A percentile compares a stretch with the other conserved stretches of the same genome.
Conservation (phyloP, 768 basidiomycete genomes). For the Cubamyces sp. region DNA sequence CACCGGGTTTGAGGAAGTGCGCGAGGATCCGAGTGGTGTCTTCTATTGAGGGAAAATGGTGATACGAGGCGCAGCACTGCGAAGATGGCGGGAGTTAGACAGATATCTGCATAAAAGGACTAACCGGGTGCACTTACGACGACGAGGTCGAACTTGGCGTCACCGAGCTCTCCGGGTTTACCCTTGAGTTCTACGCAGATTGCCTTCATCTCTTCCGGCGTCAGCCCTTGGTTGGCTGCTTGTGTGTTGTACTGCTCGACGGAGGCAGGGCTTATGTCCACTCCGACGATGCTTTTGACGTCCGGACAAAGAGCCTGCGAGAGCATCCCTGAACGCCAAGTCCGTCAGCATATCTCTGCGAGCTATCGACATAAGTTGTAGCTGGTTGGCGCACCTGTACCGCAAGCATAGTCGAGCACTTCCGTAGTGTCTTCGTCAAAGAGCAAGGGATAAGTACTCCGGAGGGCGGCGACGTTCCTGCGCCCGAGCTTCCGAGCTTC, state of each 20-base stretch:
- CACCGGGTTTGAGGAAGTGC: conserved; percentile 63
- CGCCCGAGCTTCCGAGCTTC: conserved; percentile 27
- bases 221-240: conserved; percentile 63
- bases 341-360: not conserved
- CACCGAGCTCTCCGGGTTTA: conserved; percentile 51
- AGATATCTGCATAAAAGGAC: not conserved
- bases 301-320: conserved; percentile 66
- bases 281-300: conserved; percentile 67
- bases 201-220: conserved; percentile 69
- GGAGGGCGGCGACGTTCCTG: conserved; percentile 36
- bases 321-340: conserved; percentile 53
- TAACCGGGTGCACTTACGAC: conserved; percentile 50
- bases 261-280: conserved; percentile 75
- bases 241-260: conserved; percentile 68
- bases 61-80: conserved; percentile 68
- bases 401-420: conserved; percentile 78
- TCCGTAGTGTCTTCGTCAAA: conserved; percentile 61
- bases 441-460: conserved; percentile 29
- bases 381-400: conserved; percentile 51
- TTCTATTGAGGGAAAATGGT: conserved; percentile 59
- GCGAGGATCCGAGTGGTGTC: conserved; percentile 54
- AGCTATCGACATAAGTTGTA: not conserved
- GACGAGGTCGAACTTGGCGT: conserved; percentile 66
- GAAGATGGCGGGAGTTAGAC: not conserved
- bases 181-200: conserved; percentile 59